Evolutionary conservation across 2,329 filamentous ascomycete genomes (phyloP), one percentile per base, ranked within the genome.

Genomic region (Didymosphaeria variabile): DNA sequence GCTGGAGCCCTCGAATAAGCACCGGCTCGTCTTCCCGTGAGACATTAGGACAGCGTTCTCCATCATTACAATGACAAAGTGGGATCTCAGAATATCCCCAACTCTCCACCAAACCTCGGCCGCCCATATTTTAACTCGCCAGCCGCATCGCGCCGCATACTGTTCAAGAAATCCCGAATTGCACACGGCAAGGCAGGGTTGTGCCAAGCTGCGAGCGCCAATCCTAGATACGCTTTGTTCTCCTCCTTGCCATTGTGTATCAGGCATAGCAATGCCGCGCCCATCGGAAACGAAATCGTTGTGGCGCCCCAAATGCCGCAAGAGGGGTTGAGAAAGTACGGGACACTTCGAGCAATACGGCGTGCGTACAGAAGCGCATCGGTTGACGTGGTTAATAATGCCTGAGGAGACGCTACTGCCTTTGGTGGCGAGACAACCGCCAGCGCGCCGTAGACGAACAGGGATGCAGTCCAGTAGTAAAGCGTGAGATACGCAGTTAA

Each of bases 381-480:
- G 9, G 4, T 1, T 26, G 40, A 44, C 40, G n/a, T 21, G 19
- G 10, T 1, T 19, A 44, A 12, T 9, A 9, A 21, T 3, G 3
- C 26, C 13, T 26, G 26, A 19, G 45, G 29, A 26, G 23, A 47
- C 9, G 21, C 12, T 9, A 3, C 5, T 6, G 23, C 17, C 13
- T 47, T 21, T 19, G 2, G 13, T 23, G 23, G 23, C 12, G 23
- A 31, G 12, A 31, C 45, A 29, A 47, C 13, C 9, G 45, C 12
- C 13, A 73, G 65, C 6, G 52, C 45, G 19, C 64, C 61, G 57
- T 73, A 75, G 0, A 74, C 52, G 3, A 71, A 42, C 6, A 73
- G 64, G 26, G 62, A 62, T 7, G 57, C 65, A 1, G 69, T 58
- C 71, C 72, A 76, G 61, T 75, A 75, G 9, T 64, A 56, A 19